Conservation (phyloP, 2,329 filamentous ascomycete species). For the Talaromyces sp. region DNA sequence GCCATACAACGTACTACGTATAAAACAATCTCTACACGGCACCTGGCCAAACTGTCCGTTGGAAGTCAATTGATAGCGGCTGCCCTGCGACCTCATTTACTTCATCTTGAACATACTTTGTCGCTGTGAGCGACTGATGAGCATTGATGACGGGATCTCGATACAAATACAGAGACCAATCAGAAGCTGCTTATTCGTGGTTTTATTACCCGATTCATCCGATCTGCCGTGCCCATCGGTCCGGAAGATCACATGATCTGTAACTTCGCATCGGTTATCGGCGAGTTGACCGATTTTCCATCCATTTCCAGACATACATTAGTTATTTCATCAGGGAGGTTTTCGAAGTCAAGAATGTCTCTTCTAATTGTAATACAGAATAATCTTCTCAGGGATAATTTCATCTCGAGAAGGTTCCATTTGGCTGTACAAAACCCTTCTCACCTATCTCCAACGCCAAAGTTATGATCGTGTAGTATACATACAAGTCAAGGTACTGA, state of each 20-base stretch:
- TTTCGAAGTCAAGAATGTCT: background rate
- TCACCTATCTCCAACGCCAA: background rate
- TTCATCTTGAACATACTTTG: background rate
- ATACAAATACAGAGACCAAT: background rate
- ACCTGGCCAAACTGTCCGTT: background rate
- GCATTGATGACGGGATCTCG: background rate
- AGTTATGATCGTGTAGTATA: background rate
- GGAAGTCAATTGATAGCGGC: background rate
- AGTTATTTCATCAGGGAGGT: background rate
- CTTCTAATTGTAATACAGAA: background rate
- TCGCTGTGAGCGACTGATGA: background rate
- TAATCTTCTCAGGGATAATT: background rate
- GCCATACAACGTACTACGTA: too few relatives aligned
- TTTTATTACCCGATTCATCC: constrained; percentile 2
- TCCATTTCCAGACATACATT: too few relatives aligned
- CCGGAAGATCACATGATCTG: constrained; percentile 5
- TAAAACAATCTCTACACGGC: background rate
- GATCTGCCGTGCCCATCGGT: background rate
- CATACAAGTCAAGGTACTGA: background rate
- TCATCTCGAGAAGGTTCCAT: background rate
- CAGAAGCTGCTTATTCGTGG: background rate
- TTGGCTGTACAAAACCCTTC: background rate
- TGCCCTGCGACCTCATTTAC: too few relatives aligned
- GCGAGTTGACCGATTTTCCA: background rate
- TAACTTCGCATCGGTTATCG: background rate